These are phyloP conservation scores for Ascochyta rabiei DNA, from an alignment of 2,329 filamentous ascomycete genomes.

Conservation along the genomic window DNA sequence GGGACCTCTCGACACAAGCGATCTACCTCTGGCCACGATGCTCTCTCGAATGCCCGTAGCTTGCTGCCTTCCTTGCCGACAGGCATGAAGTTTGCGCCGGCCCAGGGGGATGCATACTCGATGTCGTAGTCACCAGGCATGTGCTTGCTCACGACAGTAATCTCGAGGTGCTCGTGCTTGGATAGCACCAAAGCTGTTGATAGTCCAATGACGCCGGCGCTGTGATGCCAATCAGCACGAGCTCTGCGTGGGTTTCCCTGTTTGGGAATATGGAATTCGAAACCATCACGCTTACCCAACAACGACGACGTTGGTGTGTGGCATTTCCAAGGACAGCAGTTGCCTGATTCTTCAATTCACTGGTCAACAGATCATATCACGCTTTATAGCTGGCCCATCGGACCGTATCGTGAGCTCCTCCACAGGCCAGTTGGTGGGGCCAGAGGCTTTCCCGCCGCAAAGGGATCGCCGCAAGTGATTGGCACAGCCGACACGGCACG, in stretches of 20 bases:
- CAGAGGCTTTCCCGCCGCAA: constrained; percentile 9
- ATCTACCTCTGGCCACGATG: constrained; percentile 54
- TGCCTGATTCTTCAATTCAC: neutral
- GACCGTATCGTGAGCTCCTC: constrained; percentile 2
- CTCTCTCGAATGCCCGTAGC: constrained; percentile 50
- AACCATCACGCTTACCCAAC: constrained; percentile 51
- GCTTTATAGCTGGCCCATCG: constrained; percentile 9
- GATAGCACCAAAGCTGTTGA: constrained; percentile 69
- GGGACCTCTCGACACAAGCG: constrained; percentile 64
- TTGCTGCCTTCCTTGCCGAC: constrained; percentile 50
- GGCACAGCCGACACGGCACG: constrained; percentile 10
- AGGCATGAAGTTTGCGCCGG: constrained; percentile 79
- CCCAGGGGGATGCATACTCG: constrained; percentile 89
- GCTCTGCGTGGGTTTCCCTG: neutral
- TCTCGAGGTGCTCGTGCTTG: constrained; percentile 58
- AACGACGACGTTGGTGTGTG: constrained; percentile 51
- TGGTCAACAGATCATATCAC: neutral
- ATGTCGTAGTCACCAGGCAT: constrained; percentile 94
- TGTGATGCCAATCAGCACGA: constrained; percentile 38
- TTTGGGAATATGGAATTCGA: constrained; percentile 3
- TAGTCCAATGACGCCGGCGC: constrained; percentile 69
- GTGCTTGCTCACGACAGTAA: constrained; percentile 81
- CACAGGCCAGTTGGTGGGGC: constrained; percentile 4
- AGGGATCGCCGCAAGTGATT: constrained; percentile 9
- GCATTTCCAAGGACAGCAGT: constrained; percentile 9